Conservation (phyloP, 148 eudicot genomes). For the Camellia granthamiana region DNA sequence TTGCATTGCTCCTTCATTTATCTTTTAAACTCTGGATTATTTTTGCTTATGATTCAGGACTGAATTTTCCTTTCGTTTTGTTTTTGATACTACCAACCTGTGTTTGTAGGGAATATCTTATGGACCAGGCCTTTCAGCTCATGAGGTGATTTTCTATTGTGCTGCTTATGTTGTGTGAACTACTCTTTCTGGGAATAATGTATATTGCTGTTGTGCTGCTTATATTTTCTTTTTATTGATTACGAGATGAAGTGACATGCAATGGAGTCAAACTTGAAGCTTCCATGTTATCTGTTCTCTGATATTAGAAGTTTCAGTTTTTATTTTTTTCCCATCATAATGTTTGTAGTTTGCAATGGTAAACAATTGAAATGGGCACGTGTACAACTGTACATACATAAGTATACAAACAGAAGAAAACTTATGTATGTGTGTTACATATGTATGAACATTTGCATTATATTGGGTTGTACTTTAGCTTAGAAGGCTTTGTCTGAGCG, state of each 20-base stretch:
- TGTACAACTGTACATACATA: background rate
- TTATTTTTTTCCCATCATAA: background rate
- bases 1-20: background rate
- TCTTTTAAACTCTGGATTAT: background rate
- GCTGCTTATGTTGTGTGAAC: background rate
- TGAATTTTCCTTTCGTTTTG: too few species aligned
- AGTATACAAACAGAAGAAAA: background rate
- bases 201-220: background rate
- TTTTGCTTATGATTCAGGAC: too few species aligned
- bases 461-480: too few species aligned
- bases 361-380: background rate
- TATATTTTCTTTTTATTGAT: background rate
- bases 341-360: background rate
- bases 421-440: background rate
- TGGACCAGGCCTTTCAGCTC: slow-evolving; percentile 42
- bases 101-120: slow-evolving; percentile 56
- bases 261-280: background rate
- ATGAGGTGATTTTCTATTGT: slow-evolving; percentile 39
- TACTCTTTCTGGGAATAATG: background rate
- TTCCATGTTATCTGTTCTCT: background rate
- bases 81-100: background rate
- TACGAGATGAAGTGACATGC: background rate
- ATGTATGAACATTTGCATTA: too few species aligned
- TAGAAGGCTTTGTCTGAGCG: background rate
- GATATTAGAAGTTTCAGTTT: background rate